These are phyloP conservation scores for Diplodia mutila DNA, from an alignment of 2,329 filamentous ascomycete genomes.

Conservation along the genomic window DNA sequence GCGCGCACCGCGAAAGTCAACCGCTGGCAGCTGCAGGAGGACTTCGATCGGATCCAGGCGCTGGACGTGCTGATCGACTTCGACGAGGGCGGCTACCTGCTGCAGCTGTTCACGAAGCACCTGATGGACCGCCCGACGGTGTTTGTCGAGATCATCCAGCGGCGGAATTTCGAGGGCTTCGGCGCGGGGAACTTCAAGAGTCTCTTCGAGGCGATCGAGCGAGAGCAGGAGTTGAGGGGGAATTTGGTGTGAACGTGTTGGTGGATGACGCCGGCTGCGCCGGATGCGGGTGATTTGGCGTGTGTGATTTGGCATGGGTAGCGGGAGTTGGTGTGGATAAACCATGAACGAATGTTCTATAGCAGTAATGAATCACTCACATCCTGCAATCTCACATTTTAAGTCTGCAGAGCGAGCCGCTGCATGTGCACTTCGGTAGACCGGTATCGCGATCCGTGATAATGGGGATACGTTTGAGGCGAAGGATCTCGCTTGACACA, in stretches of 20 bases:
- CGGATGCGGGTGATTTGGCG: not conserved
- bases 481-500: too few species aligned
- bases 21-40: conserved; percentile 68
- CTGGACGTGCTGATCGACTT: conserved; percentile 94
- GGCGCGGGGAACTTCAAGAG: conserved; percentile 96
- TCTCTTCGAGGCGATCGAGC: conserved; percentile 91
- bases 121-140: conserved; percentile 93
- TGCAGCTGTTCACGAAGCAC: conserved; percentile 68
- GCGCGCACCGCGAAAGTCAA: conserved; percentile 52
- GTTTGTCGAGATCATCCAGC: conserved; percentile 94
- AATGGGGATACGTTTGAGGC: too few species aligned
- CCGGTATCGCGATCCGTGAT: too few species aligned
- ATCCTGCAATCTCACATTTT: too few species aligned
- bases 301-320: not conserved
- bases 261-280: not conserved
- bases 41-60: conserved; percentile 74
- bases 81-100: conserved; percentile 84
- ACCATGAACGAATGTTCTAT: not conserved
- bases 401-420: too few species aligned
- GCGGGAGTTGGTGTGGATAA: not conserved
- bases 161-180: conserved; percentile 87
- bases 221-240: conserved; percentile 84
- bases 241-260: conserved; percentile 60
- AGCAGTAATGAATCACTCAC: not conserved
- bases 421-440: too few species aligned